These are phyloP conservation scores for Plantago ovata DNA, from an alignment of 257 asterid genomes.

Conservation along the genomic window DNA sequence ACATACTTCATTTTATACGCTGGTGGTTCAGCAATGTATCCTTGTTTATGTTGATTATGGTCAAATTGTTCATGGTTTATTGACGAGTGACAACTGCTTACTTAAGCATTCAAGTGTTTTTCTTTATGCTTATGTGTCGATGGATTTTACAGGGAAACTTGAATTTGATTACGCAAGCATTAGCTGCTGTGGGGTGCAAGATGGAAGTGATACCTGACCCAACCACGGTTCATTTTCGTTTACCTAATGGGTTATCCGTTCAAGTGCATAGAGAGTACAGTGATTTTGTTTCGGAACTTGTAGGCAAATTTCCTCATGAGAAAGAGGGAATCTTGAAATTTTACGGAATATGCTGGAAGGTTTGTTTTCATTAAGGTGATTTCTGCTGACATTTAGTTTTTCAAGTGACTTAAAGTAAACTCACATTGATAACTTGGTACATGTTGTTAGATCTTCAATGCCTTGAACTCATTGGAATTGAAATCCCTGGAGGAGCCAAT, in stretches of 20 bases:
- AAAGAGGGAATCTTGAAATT: conserved; percentile 79
- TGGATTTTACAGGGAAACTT: conserved; percentile 67
- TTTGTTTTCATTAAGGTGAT: conserved; percentile 56
- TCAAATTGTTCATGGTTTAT: too few species aligned
- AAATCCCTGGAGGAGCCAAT: conserved; percentile 96
- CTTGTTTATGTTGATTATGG: not conserved
- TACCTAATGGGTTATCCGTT: conserved; percentile 79
- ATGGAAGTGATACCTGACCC: conserved; percentile 94
- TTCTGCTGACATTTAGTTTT: conserved; percentile 29
- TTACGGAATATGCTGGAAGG: conserved; percentile 97
- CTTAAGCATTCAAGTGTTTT: not conserved
- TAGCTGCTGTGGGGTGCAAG: conserved; percentile 92
- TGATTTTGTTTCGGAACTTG: conserved; percentile 71
- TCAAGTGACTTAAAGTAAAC: conserved; percentile 20
- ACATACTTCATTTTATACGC: too few species aligned
- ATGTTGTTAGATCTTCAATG: conserved; percentile 71
- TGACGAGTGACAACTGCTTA: too few species aligned
- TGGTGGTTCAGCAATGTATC: not conserved
- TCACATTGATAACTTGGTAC: conserved; percentile 27
- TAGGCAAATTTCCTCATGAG: conserved; percentile 83
- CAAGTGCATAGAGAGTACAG: conserved; percentile 75
- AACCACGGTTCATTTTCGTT: conserved; percentile 90
- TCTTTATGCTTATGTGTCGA: not conserved
- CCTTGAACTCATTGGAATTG: conserved; percentile 88
- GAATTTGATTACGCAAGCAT: conserved; percentile 90